Base-by-base conservation (phyloP, 495 filamentous ascomycete genomes). In the Xylaria castorea region DNA sequence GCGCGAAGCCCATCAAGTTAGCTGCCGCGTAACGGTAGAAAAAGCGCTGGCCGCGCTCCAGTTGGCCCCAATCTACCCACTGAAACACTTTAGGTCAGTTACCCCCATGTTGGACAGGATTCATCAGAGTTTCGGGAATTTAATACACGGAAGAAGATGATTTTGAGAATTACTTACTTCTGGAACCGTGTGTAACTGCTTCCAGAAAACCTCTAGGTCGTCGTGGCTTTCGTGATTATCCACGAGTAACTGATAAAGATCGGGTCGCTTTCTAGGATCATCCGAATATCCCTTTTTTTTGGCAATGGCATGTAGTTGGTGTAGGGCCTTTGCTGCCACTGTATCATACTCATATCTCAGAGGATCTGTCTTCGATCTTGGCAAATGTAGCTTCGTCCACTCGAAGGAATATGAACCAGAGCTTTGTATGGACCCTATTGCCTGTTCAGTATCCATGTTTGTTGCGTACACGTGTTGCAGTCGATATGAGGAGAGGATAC, bases 11-110 rank as follows among this genome's bases (percentile, higher is more conserved):
- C 72, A 84, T 89, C 12, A 89, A 66, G 40, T 87, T 87, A 7
- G 89, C 85, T 42, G 86, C 86, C n/a, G 89, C 90, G 77, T 93
- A 93, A 48, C 92, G 85, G 74, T 89, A 91, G 74, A 89, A 90
- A 9, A 88, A 84, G 44, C 89, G 82, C 75, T 91, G 89, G 0
- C 87, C 89, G 72, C 91, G 77, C 70, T 85, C 79, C 60, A 94
- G 91, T 78, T 93, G 92, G 6, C 84, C 85, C 92, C 92, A 94
- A 76, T 92, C 89, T 1, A 94, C 92, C 92, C 92, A 94, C 9
- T 85, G 81, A 0, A 91, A 91, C 25, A 93, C 82, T 2, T 86
- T 88, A 68, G 89, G 89, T 67, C 90, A 55, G 25, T 30, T 55
- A 27, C 27, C 12, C 22, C 9, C 25, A 20, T 5, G 27, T 30